Evolutionary conservation across 2,329 filamentous ascomycete species (phyloP).

Genomic region (Teratosphaeria destructans): DNA sequence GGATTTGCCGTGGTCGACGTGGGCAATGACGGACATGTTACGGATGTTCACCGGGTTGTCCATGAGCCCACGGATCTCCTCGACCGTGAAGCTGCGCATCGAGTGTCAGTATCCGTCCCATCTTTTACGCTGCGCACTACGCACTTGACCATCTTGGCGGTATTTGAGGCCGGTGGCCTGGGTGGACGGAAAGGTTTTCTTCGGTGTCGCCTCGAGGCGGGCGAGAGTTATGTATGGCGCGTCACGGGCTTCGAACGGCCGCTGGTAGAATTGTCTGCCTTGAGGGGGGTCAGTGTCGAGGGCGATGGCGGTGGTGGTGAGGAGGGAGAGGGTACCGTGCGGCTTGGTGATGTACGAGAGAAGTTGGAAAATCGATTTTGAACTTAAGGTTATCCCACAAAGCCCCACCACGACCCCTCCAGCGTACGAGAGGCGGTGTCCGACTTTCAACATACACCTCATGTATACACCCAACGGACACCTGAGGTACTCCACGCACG

Average conservation of each 20-base stretch:
- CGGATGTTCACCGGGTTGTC: constrained; percentile 67
- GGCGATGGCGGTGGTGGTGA: neutral
- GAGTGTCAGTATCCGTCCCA: neutral
- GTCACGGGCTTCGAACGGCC: neutral
- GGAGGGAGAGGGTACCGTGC: neutral
- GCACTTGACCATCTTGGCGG: constrained; percentile 99
- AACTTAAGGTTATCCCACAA: neutral
- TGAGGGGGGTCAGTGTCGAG: neutral
- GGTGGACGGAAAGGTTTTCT: constrained; percentile 13
- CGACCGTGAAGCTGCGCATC: constrained; percentile 79
- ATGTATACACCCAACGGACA: too few relatives aligned
- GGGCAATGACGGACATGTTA: constrained; percentile 99
- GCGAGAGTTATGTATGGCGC: neutral
- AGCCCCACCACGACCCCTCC: neutral
- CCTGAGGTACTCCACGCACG: too few relatives aligned
- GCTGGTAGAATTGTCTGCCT: neutral
- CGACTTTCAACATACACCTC: too few relatives aligned
- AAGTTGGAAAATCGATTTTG: neutral
- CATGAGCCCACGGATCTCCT: constrained; percentile 65
- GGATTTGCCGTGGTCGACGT: constrained; percentile 99
- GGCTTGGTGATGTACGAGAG: neutral
- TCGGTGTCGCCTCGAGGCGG: neutral
- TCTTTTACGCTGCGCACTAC: constrained; percentile 33
- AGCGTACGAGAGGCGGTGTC: too few relatives aligned
- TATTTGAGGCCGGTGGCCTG: constrained; percentile 36